Percentiles rank a stretch among this genome's conserved stretches.
phyloP scores from a whole-genome alignment of 192 early-diverging fungal species.

The Jimgerdemannia lactiflua region DNA sequence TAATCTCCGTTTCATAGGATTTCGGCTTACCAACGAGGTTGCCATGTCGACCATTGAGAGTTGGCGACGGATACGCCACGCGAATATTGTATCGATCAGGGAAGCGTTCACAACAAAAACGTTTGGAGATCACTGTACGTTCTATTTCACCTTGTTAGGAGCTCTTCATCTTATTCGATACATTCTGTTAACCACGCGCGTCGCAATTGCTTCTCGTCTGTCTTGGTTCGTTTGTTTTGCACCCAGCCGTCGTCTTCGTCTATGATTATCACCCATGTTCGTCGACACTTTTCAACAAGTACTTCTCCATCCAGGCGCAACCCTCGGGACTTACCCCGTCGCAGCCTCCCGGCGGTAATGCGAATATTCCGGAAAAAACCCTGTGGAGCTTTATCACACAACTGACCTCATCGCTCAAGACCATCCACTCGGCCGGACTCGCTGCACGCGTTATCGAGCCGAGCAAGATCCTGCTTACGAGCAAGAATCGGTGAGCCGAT shows the following conservation, averaged over 20 bases:
- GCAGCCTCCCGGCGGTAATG: constrained; percentile 27
- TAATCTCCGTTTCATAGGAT: constrained; percentile 30
- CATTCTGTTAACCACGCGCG: not conserved
- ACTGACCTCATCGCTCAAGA: constrained; percentile 72
- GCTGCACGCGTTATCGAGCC: constrained; percentile 77
- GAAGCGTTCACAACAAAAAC: constrained; percentile 96
- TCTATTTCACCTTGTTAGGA: not conserved
- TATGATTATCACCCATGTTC: constrained; percentile 92
- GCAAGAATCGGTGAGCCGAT: constrained; percentile 68
- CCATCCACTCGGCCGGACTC: constrained; percentile 80
- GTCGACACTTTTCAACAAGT: constrained; percentile 63
- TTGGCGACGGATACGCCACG: constrained; percentile 82
- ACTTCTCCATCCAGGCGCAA: constrained; percentile 60
- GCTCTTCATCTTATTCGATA: not conserved
- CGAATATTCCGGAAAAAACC: constrained; percentile 60
- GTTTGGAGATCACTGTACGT: constrained; percentile 89
- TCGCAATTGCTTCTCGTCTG: not conserved
- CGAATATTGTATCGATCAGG: constrained; percentile 81
- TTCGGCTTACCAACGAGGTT: constrained; percentile 71
- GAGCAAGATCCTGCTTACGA: constrained; percentile 81
- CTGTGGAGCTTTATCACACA: constrained; percentile 86
- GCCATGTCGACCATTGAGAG: constrained; percentile 81
- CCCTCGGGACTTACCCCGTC: constrained; percentile 17
- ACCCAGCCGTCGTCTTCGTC: constrained; percentile 87
- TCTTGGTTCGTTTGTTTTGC: not conserved